Base-by-base conservation (phyloP, 148 eudicot genomes). In the Polygonum maritimum region DNA sequence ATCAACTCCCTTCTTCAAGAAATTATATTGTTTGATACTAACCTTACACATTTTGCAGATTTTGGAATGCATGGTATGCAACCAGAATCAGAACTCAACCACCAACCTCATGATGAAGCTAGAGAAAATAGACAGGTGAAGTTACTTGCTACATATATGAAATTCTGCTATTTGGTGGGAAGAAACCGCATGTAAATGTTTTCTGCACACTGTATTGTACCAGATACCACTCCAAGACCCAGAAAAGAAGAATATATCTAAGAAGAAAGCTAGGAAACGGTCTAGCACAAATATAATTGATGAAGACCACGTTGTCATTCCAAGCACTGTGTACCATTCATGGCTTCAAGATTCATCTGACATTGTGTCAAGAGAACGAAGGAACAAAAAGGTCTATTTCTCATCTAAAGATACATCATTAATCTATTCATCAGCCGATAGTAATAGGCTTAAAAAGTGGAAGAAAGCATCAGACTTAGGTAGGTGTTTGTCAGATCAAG, bases 291-390 rank as follows among this genome's bases (percentile, higher is more conserved):
- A 76, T 71, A 58, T 79, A 14, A 89, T 95, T 89, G 99, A 95
- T 82, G 80, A 84, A 81, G 91, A 87, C 26, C 94, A 89, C 76
- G 89, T 84, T 48, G 87, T 96, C 78, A 88, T 96, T 55, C 94
- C 98, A 39, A 91, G 90, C 79, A 87, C 80, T 15, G 77, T 88
- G 70, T 96, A 91, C 85, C 99, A 96, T 78, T 81, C 91, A 26
- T 96, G 99, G 99, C 97, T 96, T 79, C 91, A 84, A 81, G 72
- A 84, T 81, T 69, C 94, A 36, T 76, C 89, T 73, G 97, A 92
- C 79, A 78, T 88, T 39, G 80, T 83, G 60, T 71, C 81, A 62
- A 85, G 75, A 79, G 88, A 85, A 79, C 88, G 91, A 71, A 86
- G 81, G 70, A 83, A 86, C 73, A 78, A 83, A 79, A 88, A 91